Percentiles rank a stretch among this genome's conserved stretches.
phyloP scores from a whole-genome alignment of 805 yeast species.

The Starmera caribaea region DNA sequence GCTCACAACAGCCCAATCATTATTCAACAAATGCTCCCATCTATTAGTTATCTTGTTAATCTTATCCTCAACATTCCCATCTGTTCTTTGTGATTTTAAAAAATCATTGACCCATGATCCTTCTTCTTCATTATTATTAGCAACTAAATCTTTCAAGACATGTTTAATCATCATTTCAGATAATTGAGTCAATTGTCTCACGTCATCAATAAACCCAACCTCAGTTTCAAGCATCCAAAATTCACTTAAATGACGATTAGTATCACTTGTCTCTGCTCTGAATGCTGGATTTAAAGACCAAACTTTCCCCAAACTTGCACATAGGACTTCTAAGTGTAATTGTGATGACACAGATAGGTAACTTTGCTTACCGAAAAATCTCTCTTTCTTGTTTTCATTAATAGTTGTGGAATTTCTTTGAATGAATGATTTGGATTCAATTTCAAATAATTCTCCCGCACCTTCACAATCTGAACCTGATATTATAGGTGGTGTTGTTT shows the following conservation, averaged over 20 bases:
- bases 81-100: slow-evolving; percentile 25
- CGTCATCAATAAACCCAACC: slow-evolving; percentile 50
- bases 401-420: slow-evolving; percentile 6
- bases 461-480: slow-evolving; percentile 96
- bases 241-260: slow-evolving; percentile 85
- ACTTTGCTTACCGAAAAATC: slow-evolving; percentile 58
- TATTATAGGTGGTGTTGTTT: slow-evolving; percentile 78
- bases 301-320: slow-evolving; percentile 66
- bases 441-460: slow-evolving; percentile 80
- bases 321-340: slow-evolving; percentile 75
- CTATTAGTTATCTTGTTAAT: slow-evolving; percentile 27
- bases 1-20: slow-evolving; percentile 60
- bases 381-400: slow-evolving; percentile 7
- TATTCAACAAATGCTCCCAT: slow-evolving; percentile 47
- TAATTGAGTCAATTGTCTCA: slow-evolving; percentile 52
- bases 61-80: slow-evolving; percentile 23
- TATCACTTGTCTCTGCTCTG: slow-evolving; percentile 87
- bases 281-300: slow-evolving; percentile 91
- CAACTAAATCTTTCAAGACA: slow-evolving; percentile 27
- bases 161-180: slow-evolving; percentile 62
- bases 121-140: slow-evolving; percentile 14
- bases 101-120: slow-evolving; percentile 8
- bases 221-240: slow-evolving; percentile 99
- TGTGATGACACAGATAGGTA: slow-evolving; percentile 88
- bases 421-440: slow-evolving; percentile 26